Conservation (phyloP, 2,329 filamentous ascomycete genomes). For the Penicillium digitatum region DNA sequence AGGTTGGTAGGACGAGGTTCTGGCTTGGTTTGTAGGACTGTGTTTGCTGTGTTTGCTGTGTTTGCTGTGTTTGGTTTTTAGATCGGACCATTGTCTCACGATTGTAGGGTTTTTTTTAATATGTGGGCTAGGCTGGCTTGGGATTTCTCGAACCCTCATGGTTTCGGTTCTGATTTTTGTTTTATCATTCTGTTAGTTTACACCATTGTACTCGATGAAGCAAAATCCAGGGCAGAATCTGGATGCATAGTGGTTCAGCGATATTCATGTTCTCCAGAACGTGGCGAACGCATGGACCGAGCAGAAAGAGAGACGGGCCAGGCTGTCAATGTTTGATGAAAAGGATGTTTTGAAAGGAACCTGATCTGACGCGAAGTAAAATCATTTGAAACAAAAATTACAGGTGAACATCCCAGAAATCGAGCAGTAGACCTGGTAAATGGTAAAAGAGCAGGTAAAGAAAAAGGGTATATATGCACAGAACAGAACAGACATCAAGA, state of each 20-base stretch:
- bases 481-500: not conserved
- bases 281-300: no score
- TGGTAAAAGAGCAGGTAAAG: not conserved
- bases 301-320: not conserved
- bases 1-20: slow-evolving; percentile 59
- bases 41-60: no score
- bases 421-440: not conserved
- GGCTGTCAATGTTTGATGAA: no score
- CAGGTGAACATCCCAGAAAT: not conserved
- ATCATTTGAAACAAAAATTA: not conserved
- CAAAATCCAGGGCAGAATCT: no score
- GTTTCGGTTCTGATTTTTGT: no score
- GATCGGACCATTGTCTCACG: slow-evolving; percentile 3
- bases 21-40: slow-evolving; percentile 59
- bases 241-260: no score
- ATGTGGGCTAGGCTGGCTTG: not conserved
- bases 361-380: not conserved
- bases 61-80: not conserved
- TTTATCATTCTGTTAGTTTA: no score
- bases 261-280: no score
- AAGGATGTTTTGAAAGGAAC: no score
- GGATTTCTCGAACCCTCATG: not conserved
- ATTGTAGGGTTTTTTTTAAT: slow-evolving; percentile 4
- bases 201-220: no score
- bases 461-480: slow-evolving; percentile 2